Evolutionary conservation across 805 yeast genomes (phyloP), one percentile per base, ranked within the genome.

Genomic region (Teunomyces tritomae): DNA sequence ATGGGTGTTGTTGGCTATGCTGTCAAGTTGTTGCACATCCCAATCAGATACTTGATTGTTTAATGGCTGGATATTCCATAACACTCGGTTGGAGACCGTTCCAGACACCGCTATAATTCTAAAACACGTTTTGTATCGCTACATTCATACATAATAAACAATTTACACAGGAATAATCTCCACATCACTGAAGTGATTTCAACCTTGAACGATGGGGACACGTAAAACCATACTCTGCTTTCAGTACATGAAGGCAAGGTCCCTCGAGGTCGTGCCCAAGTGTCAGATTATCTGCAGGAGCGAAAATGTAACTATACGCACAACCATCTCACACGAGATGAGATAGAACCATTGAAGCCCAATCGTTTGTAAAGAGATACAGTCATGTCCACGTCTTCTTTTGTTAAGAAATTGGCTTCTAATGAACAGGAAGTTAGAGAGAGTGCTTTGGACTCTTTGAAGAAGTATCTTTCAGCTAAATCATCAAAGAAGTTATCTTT

Each of bases 1-100:
- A 94, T 92, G 91, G 99, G 99, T 64, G 86, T 89, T 61, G 95
- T 94, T 63, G 99, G 99, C 49, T 92, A 90, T 74, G 87, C 85
- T 63, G 94, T 94, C 73, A 92, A 92, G 75, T 82, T 92, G 62
- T 77, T 91, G 61, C 97, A 91, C 74, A 91, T 91, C 63, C 97
- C 97, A 65, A 89, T 91, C 76, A 87, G 97, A 78, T 91, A 89
- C 74, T 83, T 89, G 76, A 89, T 91, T 73, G 97, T 90, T 58
- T 90, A 77, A 77, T 35, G 28, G 40, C 28, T 37, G 40, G 39
- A 37, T 37, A 10, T 37, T 10, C 14, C 40, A 24, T 37, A 24
- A 37, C 17, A 32, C 34, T 13, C 20, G 13, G 13, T 37, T 37
- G 40, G 40, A 37, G 24, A 7, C 13, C 36, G 36, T 33, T 33